Percentiles rank a stretch among this genome's conserved stretches.
phyloP scores from a whole-genome alignment of 1,284 basidiomycete species.

The Apiotrichum laibachii region DNA sequence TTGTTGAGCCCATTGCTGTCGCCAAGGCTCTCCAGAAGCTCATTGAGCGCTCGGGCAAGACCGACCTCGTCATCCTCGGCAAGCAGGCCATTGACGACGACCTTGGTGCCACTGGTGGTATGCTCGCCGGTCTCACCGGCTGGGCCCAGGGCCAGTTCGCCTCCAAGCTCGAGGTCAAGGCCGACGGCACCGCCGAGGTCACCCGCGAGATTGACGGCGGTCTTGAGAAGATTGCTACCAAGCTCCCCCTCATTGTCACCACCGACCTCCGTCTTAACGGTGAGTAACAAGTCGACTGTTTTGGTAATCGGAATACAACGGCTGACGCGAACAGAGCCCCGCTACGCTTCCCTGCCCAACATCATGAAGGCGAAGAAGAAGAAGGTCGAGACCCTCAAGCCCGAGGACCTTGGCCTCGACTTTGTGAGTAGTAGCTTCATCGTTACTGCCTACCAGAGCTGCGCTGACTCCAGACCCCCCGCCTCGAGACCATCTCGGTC shows the following conservation, averaged over 20 bases:
- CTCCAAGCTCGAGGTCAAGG: constrained; percentile 78
- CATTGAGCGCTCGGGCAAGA: constrained; percentile 61
- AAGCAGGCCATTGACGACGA: constrained; percentile 99
- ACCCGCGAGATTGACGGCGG: constrained; percentile 95
- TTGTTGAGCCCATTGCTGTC: constrained; percentile 55
- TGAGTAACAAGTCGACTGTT: constrained; percentile 49
- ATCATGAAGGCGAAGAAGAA: constrained; percentile 99
- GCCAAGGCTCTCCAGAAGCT: constrained; percentile 72
- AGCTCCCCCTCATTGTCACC: constrained; percentile 82
- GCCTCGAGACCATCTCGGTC: constrained; percentile 86
- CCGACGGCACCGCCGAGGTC: constrained; percentile 67
- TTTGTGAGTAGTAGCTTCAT: constrained; percentile 34
- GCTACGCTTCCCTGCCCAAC: constrained; percentile 89
- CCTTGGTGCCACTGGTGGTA: constrained; percentile 93
- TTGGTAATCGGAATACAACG: constrained; percentile 28
- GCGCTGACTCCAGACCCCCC: constrained; percentile 55
- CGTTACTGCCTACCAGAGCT: not conserved
- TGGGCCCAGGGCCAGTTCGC: constrained; percentile 97
- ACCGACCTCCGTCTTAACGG: constrained; percentile 73
- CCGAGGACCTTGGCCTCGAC: constrained; percentile 69
- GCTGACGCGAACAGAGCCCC: constrained; percentile 65
- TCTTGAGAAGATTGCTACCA: constrained; percentile 74
- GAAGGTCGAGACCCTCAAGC: constrained; percentile 78
- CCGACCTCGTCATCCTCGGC: constrained; percentile 90
- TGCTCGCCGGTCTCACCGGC: constrained; percentile 87